Evolutionary conservation across 139 green algal genomes (phyloP), one percentile per base, ranked within the genome.

Genomic region (Chlamydomonas asymmetrica): DNA sequence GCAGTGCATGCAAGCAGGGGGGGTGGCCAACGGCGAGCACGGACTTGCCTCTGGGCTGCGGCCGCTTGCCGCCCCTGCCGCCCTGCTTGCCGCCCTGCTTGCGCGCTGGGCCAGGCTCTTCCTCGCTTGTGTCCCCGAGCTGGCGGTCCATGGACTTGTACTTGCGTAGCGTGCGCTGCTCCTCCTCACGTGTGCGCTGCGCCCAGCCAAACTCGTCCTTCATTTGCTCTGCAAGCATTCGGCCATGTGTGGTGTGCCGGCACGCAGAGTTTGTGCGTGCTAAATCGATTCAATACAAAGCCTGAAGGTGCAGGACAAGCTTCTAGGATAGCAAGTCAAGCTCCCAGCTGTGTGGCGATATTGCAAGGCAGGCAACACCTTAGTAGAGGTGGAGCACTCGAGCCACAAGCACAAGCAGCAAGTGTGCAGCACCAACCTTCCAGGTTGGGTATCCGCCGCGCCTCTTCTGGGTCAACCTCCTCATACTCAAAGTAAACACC

Each of bases 401-500:
- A n/a, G n/a, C n/a, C n/a, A n/a, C n/a, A n/a, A n/a, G n/a, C n/a
- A n/a, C n/a, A 59, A n/a, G 49, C 20, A n/a, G 49, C 20, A n/a
- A 23, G 49, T 59, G 49, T 59, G 49, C 20, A 23, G 49, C 20
- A 23, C 20, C 20, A 23, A 23, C 49, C 23, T 59, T 23, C 49
- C 23, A 23, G 23, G 49, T 23, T 20, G 49, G 50, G 68, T 25
- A 75, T 32, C 9, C 48, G 13, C 68, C 65, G 31, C 1, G 40
- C 40, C 6, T 70, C 77, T 64, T 74, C 71, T 56, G 63, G 70
- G 52, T 79, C 77, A 3, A 83, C 71, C 7, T 39, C 50, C 23
- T 79, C 77, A 56, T 83, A 83, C 37, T 79, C 77, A 65, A 83
- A 83, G 39, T 83, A 83, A 2, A 83, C 49, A 27, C 77, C 77